Percentiles rank a stretch among this genome's conserved stretches.
phyloP scores from a whole-genome alignment of 768 basidiomycete species.

The Termitomyces sp. region DNA sequence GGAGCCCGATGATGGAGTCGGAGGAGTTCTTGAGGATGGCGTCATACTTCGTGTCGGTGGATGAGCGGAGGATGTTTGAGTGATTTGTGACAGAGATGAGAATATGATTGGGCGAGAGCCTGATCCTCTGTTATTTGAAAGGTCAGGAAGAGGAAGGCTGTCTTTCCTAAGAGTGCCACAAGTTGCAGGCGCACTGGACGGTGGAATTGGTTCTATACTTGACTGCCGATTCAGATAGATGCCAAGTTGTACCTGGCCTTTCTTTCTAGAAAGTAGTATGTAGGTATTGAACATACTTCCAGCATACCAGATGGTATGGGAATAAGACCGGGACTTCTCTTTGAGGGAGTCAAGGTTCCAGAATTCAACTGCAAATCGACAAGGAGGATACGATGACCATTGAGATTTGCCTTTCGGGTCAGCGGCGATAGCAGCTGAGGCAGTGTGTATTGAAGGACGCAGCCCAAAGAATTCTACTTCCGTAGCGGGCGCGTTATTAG shows the following conservation, averaged over 20 bases:
- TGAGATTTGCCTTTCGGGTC: slow-evolving; percentile 43
- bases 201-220: slow-evolving; percentile 74
- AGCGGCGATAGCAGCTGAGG: slow-evolving; percentile 35
- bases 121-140: slow-evolving; percentile 23
- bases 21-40: slow-evolving; percentile 21
- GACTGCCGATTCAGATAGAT: slow-evolving; percentile 89
- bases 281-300: slow-evolving; percentile 89
- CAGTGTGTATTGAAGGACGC: slow-evolving; percentile 39
- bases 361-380: slow-evolving; percentile 86
- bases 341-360: slow-evolving; percentile 80
- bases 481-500: slow-evolving; percentile 24
- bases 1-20: slow-evolving; percentile 20
- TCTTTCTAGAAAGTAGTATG: slow-evolving; percentile 85
- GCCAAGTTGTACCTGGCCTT: slow-evolving; percentile 70
- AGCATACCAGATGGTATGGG: slow-evolving; percentile 86
- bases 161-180: slow-evolving; percentile 7
- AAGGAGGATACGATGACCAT: slow-evolving; percentile 77
- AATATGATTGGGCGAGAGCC: slow-evolving; percentile 25
- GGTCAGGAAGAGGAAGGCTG: background rate
- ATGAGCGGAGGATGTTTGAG: slow-evolving; percentile 39
- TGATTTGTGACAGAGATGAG: slow-evolving; percentile 22
- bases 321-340: slow-evolving; percentile 82
- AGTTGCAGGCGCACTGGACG: slow-evolving; percentile 51
- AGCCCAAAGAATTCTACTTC: slow-evolving; percentile 69
- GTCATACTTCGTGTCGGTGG: slow-evolving; percentile 43